These are phyloP conservation scores for Zymoseptoria ardabiliae DNA, from an alignment of 2,329 filamentous ascomycete species.

Conservation along the genomic window DNA sequence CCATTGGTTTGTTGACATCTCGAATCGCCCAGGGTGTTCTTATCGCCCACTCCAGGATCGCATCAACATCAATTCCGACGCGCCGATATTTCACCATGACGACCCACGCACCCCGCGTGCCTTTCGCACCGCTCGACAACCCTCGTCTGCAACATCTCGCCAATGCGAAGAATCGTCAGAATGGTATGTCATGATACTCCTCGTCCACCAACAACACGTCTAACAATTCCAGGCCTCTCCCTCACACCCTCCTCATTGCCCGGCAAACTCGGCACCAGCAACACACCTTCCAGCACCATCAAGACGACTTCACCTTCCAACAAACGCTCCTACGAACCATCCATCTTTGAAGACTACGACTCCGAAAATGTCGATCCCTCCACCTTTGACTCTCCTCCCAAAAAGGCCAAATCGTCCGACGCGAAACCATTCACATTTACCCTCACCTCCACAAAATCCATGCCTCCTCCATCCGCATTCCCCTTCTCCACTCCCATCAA, in stretches of 20 bases:
- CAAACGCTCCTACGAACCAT: slow-evolving; percentile 41
- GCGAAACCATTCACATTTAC: slow-evolving; percentile 33
- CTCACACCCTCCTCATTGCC: slow-evolving; percentile 19
- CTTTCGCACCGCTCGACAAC: slow-evolving; percentile 65
- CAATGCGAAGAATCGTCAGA: slow-evolving; percentile 70
- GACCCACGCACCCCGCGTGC: slow-evolving; percentile 49
- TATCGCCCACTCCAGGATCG: background rate
- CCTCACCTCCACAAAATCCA: slow-evolving; percentile 24
- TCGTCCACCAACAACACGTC: background rate
- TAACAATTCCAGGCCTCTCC: slow-evolving; percentile 11
- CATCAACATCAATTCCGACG: background rate
- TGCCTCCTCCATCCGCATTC: slow-evolving; percentile 30
- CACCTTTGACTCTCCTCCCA: slow-evolving; percentile 40
- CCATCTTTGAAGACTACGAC: slow-evolving; percentile 42
- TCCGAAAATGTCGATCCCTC: slow-evolving; percentile 54
- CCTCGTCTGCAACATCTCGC: slow-evolving; percentile 64
- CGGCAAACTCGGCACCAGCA: slow-evolving; percentile 14
- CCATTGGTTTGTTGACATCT: background rate
- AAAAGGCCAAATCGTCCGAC: slow-evolving; percentile 46
- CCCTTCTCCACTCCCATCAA: slow-evolving; percentile 31
- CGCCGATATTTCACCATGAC: slow-evolving; percentile 18
- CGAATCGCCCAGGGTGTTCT: background rate
- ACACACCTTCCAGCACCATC: slow-evolving; percentile 12
- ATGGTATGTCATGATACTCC: slow-evolving; percentile 37
- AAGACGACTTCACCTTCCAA: slow-evolving; percentile 30